Evolutionary conservation across 164 flowering plant genomes (phyloP).

Genomic region (Umbellularia californica): DNA sequence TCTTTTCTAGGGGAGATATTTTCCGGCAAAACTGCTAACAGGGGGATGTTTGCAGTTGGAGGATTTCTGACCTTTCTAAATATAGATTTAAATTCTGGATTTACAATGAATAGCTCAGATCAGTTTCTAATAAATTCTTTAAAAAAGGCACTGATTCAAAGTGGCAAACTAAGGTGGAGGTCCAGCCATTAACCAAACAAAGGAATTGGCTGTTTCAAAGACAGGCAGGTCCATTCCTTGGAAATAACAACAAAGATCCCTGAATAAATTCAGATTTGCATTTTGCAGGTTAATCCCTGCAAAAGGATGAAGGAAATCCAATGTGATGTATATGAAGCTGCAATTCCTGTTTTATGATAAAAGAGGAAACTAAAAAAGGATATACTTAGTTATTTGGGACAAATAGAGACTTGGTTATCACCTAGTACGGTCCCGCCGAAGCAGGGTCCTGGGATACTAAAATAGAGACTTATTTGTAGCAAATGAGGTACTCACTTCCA

Average conservation of each 20-base stretch:
- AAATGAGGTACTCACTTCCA: slow-evolving; percentile 72
- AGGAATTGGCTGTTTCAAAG: neutral
- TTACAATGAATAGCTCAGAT: neutral
- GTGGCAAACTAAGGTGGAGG: neutral
- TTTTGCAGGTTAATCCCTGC: neutral
- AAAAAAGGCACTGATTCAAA: neutral
- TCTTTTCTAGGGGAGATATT: neutral
- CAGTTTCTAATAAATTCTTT: neutral
- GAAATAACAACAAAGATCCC: neutral
- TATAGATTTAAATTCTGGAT: neutral
- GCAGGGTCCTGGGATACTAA: too few relatives aligned
- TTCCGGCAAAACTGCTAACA: neutral
- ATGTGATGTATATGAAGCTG: neutral
- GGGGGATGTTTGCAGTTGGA: too few relatives aligned
- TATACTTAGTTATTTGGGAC: neutral
- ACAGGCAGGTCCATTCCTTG: neutral
- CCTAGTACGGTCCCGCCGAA: too few relatives aligned
- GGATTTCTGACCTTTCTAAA: neutral
- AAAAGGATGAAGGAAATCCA: neutral
- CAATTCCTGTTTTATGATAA: neutral
- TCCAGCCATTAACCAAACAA: neutral
- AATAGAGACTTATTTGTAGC: neutral
- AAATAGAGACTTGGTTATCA: neutral
- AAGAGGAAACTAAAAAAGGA: neutral
- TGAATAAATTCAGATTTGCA: neutral